Percentiles rank a stretch among this genome's conserved stretches.
Evolutionary conservation across 345 rosid species (phyloP).

Genomic region (Eucalyptus grandis): DNA sequence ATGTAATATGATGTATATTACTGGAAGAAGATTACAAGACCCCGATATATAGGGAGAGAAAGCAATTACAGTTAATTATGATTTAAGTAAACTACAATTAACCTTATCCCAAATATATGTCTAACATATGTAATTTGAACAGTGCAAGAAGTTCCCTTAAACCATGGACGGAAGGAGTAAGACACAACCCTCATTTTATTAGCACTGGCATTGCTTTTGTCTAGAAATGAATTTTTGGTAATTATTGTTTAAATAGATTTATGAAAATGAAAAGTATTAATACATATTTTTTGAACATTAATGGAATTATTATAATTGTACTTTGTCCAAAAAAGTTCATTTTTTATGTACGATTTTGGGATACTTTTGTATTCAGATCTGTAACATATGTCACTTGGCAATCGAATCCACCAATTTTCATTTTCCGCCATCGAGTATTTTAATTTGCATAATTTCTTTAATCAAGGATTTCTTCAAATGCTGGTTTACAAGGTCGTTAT

Average conservation of each 20-base stretch:
- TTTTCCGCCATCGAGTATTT: background rate
- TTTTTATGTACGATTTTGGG: background rate
- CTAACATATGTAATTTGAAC: background rate
- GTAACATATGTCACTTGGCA: background rate
- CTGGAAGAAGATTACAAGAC: fast-evolving
- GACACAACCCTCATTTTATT: background rate
- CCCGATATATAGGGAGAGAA: background rate
- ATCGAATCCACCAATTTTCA: background rate
- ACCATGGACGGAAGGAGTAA: background rate
- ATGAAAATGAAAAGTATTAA: too few species aligned
- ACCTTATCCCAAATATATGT: background rate
- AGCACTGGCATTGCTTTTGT: background rate
- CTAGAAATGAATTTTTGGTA: background rate
- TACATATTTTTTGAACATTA: background rate
- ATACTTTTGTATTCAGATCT: background rate
- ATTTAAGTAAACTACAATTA: background rate
- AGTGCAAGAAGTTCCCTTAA: background rate
- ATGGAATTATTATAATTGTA: background rate
- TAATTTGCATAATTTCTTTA: background rate
- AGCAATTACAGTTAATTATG: too few species aligned
- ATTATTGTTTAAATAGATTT: fast-evolving
- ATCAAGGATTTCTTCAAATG: background rate
- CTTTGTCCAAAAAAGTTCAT: background rate
- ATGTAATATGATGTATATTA: background rate
- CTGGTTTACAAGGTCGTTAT: background rate